Evolutionary conservation across 2,329 filamentous ascomycete species (phyloP).

Genomic region (Chaetomium globosum): DNA sequence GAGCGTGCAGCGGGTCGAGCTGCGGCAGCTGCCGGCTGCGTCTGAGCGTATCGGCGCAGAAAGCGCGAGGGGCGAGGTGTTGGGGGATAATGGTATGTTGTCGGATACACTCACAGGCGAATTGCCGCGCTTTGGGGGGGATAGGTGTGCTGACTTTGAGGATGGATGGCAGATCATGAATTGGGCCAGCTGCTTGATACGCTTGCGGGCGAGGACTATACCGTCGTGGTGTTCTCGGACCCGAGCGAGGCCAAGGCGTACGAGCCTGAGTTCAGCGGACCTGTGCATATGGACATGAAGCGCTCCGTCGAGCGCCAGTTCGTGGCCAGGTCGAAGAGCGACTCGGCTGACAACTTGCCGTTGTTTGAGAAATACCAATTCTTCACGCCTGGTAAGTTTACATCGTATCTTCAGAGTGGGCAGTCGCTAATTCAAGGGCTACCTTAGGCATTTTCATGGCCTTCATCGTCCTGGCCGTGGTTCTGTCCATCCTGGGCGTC

Average conservation of each 20-base stretch:
- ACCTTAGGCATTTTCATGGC: constrained; percentile 96
- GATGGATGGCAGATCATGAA: constrained; percentile 49
- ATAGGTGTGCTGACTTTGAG: constrained; percentile 23
- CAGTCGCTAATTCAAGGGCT: constrained; percentile 26
- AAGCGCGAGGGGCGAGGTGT: constrained; percentile 53
- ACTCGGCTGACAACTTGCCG: constrained; percentile 49
- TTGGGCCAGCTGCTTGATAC: constrained; percentile 54
- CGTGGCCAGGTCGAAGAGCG: constrained; percentile 39
- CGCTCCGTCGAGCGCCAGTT: constrained; percentile 49
- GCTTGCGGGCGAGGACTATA: constrained; percentile 58
- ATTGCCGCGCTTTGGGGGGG: neutral
- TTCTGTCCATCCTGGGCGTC: constrained; percentile 76
- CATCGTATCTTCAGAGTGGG: neutral
- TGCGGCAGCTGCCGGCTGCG: constrained; percentile 46
- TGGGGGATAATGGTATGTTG: constrained; percentile 53
- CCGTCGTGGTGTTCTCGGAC: constrained; percentile 73
- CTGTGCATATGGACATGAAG: constrained; percentile 74
- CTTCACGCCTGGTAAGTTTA: constrained; percentile 75
- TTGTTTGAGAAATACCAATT: constrained; percentile 95
- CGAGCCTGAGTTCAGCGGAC: constrained; percentile 64
- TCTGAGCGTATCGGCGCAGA: constrained; percentile 42
- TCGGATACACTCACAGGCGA: neutral
- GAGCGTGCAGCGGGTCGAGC: constrained; percentile 46
- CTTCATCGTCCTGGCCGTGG: constrained; percentile 68
- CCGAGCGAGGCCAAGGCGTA: constrained; percentile 60